A percentile compares a stretch with the other conserved stretches of the same genome.
These are phyloP conservation scores for Dictyophora rubrovolvata DNA, from an alignment of 768 basidiomycete species.

Conservation along the genomic window DNA sequence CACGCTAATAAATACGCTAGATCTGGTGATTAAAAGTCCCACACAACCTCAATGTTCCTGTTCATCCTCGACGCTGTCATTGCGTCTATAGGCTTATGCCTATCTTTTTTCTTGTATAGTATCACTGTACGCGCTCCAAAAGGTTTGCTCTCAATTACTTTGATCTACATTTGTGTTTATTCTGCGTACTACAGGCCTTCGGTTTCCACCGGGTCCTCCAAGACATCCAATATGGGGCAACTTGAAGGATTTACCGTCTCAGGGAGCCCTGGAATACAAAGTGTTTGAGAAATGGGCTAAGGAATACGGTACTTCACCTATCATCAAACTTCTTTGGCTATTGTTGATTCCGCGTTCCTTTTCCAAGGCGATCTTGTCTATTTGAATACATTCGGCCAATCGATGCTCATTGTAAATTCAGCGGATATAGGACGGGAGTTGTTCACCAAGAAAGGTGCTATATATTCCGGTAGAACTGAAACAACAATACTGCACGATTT, in stretches of 20 bases:
- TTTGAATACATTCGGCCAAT: not conserved
- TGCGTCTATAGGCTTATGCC: too few relatives aligned
- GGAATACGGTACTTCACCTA: slow-evolving; percentile 11
- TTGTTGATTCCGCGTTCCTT: not conserved
- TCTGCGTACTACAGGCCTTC: not conserved
- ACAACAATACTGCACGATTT: slow-evolving; percentile 9
- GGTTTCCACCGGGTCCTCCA: slow-evolving; percentile 21
- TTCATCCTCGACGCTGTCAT: too few relatives aligned
- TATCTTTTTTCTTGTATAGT: too few relatives aligned
- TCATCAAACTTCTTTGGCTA: too few relatives aligned
- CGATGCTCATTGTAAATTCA: slow-evolving; percentile 17
- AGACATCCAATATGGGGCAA: slow-evolving; percentile 19
- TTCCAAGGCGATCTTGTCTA: slow-evolving; percentile 6
- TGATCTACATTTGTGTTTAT: too few relatives aligned
- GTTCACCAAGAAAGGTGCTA: slow-evolving; percentile 17
- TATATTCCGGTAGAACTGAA: slow-evolving; percentile 20
- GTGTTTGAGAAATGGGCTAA: slow-evolving; percentile 16
- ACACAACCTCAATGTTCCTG: too few relatives aligned
- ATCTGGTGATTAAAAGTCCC: too few relatives aligned
- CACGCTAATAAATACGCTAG: too few relatives aligned
- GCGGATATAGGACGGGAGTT: slow-evolving; percentile 19
- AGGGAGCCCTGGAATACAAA: slow-evolving; percentile 12
- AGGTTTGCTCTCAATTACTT: too few relatives aligned
- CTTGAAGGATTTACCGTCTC: slow-evolving; percentile 13
- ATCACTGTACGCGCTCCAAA: too few relatives aligned